A percentile compares a stretch with the other conserved stretches of the same genome.
Conservation (phyloP, 768 basidiomycete genomes). For the Lactifluus subvellereus region DNA sequence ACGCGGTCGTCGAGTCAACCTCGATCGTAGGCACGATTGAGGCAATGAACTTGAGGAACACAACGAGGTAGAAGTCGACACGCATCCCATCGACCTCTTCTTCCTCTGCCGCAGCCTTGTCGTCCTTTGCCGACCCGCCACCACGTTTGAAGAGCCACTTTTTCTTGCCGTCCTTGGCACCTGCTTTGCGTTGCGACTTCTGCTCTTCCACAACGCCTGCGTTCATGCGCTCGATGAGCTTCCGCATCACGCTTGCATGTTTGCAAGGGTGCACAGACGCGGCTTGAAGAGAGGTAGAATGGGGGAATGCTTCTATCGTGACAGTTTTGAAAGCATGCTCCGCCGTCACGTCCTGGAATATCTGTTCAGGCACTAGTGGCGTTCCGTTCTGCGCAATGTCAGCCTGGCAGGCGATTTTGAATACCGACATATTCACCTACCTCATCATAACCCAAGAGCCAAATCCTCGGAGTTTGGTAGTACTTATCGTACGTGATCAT, state of each 20-base stretch:
- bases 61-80: slow-evolving; percentile 96
- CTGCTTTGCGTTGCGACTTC: slow-evolving; percentile 54
- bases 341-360: slow-evolving; percentile 95
- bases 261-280: slow-evolving; percentile 99
- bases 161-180: slow-evolving; percentile 49
- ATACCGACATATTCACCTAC: slow-evolving; percentile 36
- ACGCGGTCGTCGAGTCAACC: slow-evolving; percentile 81
- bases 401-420: not conserved
- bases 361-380: slow-evolving; percentile 81
- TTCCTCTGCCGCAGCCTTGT: slow-evolving; percentile 45
- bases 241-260: slow-evolving; percentile 99
- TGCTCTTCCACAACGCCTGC: slow-evolving; percentile 78
- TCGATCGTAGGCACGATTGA: slow-evolving; percentile 99
- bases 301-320: slow-evolving; percentile 98
- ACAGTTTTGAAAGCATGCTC: slow-evolving; percentile 99
- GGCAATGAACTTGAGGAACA: slow-evolving; percentile 98
- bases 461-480: slow-evolving; percentile 97
- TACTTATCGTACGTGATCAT: slow-evolving; percentile 99
- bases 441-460: slow-evolving; percentile 98
- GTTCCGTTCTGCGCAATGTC: slow-evolving; percentile 61
- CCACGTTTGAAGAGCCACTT: slow-evolving; percentile 80
- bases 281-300: slow-evolving; percentile 74
- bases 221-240: slow-evolving; percentile 99
- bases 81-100: slow-evolving; percentile 86
- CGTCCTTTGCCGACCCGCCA: slow-evolving; percentile 52